Evolutionary conservation across 116 monocot species (phyloP).

Genomic region (Phalaenopsis hybrid): DNA sequence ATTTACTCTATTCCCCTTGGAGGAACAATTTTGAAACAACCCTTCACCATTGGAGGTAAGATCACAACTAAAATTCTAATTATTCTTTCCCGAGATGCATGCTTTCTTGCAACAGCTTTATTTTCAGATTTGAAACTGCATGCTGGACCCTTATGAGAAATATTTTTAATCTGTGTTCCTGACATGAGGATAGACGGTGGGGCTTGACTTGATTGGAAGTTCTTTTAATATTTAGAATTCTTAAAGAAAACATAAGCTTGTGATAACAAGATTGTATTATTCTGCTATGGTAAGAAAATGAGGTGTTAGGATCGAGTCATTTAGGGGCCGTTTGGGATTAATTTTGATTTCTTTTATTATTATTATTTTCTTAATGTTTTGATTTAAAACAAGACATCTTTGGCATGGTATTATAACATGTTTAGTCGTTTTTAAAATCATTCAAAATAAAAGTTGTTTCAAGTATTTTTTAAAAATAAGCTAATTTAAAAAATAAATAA

Average conservation of each 20-base stretch:
- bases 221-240: neutral
- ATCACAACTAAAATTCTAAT: neutral
- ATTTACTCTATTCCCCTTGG: conserved; percentile 93
- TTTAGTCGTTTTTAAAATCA: no score
- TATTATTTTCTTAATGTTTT: no score
- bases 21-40: conserved; percentile 82
- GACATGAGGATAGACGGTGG: neutral
- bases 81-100: neutral
- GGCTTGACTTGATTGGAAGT: neutral
- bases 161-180: neutral
- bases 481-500: no score
- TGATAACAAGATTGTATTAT: neutral
- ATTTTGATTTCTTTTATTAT: no score
- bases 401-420: no score
- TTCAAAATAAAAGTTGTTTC: no score
- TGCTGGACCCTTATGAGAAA: neutral
- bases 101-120: neutral
- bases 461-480: no score
- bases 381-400: no score
- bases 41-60: conserved; percentile 91
- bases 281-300: neutral
- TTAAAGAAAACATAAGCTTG: neutral
- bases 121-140: neutral
- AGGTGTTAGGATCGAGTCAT: no score
- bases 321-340: no score